Conservation (phyloP, 495 filamentous ascomycete genomes). For the Hypoxylon crocopeplum region DNA sequence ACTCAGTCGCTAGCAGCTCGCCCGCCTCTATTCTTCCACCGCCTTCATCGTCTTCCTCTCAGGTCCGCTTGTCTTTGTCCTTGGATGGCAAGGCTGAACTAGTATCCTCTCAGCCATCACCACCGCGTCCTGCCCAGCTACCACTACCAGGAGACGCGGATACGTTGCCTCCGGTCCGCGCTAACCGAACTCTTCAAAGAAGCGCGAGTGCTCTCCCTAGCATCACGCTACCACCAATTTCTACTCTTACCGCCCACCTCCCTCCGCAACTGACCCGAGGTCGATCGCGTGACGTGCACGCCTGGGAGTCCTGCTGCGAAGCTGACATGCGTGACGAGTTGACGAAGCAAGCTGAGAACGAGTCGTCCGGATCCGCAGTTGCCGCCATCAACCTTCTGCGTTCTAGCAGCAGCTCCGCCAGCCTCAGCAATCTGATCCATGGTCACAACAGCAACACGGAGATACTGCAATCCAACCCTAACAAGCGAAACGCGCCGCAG, state of each 20-base stretch:
- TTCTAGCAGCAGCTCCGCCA: conserved; percentile 63
- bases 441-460: conserved; percentile 46
- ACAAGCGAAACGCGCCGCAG: conserved; percentile 65
- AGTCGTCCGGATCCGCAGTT: conserved; percentile 72
- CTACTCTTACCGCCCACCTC: conserved; percentile 66
- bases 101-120: conserved; percentile 73
- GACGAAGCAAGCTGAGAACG: conserved; percentile 72
- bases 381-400: conserved; percentile 75
- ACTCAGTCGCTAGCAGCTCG: conserved; percentile 38
- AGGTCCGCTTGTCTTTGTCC: conserved; percentile 72
- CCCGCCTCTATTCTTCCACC: conserved; percentile 36
- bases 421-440: conserved; percentile 42
- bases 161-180: conserved; percentile 59
- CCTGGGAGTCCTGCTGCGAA: conserved; percentile 85
- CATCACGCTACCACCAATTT: conserved; percentile 59
- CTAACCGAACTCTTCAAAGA: conserved; percentile 59
- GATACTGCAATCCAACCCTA: conserved; percentile 55
- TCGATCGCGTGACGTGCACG: conserved; percentile 79
- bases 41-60: conserved; percentile 51
- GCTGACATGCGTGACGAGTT: conserved; percentile 73
- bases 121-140: conserved; percentile 56
- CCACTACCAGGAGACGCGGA: conserved; percentile 29
- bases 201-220: conserved; percentile 58
- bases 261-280: conserved; percentile 61
- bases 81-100: conserved; percentile 86